These are phyloP conservation scores for Pseudocercospora vitis DNA, from an alignment of 2,329 filamentous ascomycete genomes.

Conservation along the genomic window DNA sequence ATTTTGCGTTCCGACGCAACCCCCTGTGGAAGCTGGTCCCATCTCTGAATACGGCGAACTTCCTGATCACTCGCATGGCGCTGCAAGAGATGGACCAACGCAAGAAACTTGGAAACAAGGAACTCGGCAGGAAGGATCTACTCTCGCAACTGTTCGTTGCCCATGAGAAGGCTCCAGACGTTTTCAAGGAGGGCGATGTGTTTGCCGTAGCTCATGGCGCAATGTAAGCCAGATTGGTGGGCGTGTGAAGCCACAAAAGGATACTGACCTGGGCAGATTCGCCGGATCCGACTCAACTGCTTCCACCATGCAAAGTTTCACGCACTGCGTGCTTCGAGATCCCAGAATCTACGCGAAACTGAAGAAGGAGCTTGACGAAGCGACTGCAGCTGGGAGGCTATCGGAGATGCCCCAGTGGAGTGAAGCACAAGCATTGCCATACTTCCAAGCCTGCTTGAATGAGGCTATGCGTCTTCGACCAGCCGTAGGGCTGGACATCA, in stretches of 20 bases:
- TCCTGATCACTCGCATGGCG: constrained; percentile 55
- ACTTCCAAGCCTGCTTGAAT: constrained; percentile 59
- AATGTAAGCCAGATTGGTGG: constrained; percentile 51
- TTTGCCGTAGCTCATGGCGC: constrained; percentile 60
- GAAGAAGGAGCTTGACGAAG: constrained; percentile 40
- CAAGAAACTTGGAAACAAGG: constrained; percentile 50
- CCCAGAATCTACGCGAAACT: constrained; percentile 51
- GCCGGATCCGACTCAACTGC: constrained; percentile 63
- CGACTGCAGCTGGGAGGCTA: constrained; percentile 24
- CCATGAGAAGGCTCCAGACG: constrained; percentile 52
- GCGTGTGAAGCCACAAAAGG: no score
- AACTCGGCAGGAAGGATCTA: constrained; percentile 52
- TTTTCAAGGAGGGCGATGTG: constrained; percentile 54
- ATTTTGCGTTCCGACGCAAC: constrained; percentile 51
- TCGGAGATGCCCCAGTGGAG: constrained; percentile 33
- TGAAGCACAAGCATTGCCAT: constrained; percentile 52
- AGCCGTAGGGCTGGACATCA: constrained; percentile 57
- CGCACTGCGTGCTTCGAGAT: constrained; percentile 52
- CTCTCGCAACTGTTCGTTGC: constrained; percentile 55
- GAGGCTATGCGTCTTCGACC: constrained; percentile 59
- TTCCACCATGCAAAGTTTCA: constrained; percentile 59
- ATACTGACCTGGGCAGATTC: constrained; percentile 33
- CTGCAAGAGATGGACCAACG: constrained; percentile 50
- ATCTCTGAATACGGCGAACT: constrained; percentile 46
- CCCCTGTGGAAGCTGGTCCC: constrained; percentile 51